phyloP scores from a whole-genome alignment of 306 rosid species.

The Herpetospermum pedunculosum region DNA sequence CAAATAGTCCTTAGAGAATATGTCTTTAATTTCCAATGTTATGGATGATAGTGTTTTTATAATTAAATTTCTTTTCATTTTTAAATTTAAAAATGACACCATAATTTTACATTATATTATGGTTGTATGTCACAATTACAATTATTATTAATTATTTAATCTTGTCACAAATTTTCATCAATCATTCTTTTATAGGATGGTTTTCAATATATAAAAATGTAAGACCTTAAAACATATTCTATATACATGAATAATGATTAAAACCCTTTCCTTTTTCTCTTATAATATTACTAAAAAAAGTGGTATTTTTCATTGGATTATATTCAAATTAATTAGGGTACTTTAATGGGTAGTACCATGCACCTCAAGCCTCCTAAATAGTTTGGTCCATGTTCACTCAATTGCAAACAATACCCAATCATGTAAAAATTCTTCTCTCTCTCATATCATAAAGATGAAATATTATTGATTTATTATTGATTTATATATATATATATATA shows the following conservation, averaged over 20 bases:
- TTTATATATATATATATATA: background rate
- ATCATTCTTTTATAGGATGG: background rate
- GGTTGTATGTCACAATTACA: no score
- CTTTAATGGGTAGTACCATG: constrained; percentile 1
- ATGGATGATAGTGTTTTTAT: no score
- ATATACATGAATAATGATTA: background rate
- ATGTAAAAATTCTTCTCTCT: background rate
- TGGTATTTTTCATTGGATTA: background rate
- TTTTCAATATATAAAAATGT: background rate
- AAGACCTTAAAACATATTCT: background rate
- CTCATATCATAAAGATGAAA: background rate
- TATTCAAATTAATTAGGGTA: background rate
- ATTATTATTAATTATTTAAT: no score
- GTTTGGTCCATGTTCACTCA: constrained; percentile 8
- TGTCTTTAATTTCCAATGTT: no score
- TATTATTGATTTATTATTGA: background rate
- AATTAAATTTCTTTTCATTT: background rate
- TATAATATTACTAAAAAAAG: background rate
- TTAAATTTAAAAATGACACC: background rate
- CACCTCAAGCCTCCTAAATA: background rate
- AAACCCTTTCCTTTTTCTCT: background rate
- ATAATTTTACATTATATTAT: background rate
- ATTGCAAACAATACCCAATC: constrained; percentile 5
- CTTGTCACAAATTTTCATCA: background rate
- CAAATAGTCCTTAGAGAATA: no score